phyloP scores from a whole-genome alignment of 2,329 filamentous ascomycete genomes.

The Colletotrichum agaves region DNA sequence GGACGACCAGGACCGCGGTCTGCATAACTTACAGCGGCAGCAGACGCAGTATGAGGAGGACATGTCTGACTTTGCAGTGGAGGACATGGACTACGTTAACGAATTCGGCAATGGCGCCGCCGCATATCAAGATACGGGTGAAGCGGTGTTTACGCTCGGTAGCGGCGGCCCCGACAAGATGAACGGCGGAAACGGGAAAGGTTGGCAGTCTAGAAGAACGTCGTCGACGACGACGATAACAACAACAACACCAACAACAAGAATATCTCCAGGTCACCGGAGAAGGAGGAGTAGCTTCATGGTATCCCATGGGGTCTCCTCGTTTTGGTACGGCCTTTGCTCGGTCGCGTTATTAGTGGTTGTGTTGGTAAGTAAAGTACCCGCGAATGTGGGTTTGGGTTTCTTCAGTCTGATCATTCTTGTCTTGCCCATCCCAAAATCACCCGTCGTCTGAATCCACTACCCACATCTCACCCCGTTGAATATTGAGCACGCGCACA shows the following conservation, averaged over 20 bases:
- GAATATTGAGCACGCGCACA: conserved; percentile 7
- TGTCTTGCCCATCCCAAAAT: conserved; percentile 5
- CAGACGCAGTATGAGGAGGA: not conserved
- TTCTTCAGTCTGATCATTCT: conserved; percentile 1
- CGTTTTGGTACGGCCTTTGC: conserved; percentile 37
- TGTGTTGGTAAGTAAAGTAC: conserved; percentile 36
- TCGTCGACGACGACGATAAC: not conserved
- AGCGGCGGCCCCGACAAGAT: conserved; percentile 1
- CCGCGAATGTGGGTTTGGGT: not conserved
- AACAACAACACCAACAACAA: not conserved
- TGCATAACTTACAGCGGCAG: not conserved
- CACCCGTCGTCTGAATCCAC: conserved; percentile 15
- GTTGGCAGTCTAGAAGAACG: not conserved
- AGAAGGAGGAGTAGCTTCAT: conserved; percentile 37
- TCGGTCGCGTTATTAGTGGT: conserved; percentile 33
- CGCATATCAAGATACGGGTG: not conserved
- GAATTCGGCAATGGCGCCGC: not conserved
- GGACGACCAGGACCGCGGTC: not conserved
- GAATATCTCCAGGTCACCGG: conserved; percentile 19
- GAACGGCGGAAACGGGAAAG: conserved; percentile 3
- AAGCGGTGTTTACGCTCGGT: conserved; percentile 13
- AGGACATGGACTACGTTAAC: not conserved
- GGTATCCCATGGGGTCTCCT: conserved; percentile 38
- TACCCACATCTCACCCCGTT: conserved; percentile 6
- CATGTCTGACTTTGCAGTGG: not conserved